These are phyloP conservation scores for Acanthamoeba pearcei DNA, from an alignment of 208 protist genomes.

Conservation along the genomic window DNA sequence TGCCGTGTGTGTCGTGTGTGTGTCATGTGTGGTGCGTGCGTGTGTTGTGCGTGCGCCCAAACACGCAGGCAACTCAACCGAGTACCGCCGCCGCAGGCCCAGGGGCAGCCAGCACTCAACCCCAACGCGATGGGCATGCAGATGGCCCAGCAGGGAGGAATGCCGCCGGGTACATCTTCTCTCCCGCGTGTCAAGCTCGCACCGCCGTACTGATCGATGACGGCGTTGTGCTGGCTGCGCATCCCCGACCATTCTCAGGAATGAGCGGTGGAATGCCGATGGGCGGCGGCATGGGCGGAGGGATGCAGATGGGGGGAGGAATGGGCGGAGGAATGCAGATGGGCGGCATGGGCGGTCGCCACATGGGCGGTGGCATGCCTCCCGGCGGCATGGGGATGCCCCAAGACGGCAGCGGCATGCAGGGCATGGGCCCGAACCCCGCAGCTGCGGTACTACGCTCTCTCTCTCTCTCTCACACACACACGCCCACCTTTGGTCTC, in stretches of 20 bases:
- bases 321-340: not conserved
- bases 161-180: not conserved
- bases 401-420: not conserved
- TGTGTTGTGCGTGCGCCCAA: not conserved
- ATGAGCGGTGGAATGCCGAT: slow-evolving; percentile 16
- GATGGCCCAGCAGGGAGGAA: not conserved
- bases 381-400: not conserved
- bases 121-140: not conserved
- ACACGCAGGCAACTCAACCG: slow-evolving; percentile 5
- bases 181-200: too few species aligned
- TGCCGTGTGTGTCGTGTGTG: not conserved
- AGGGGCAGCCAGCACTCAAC: too few species aligned
- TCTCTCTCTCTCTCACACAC: not conserved
- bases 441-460: not conserved
- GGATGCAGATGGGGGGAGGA: not conserved
- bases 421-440: not conserved
- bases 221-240: not conserved
- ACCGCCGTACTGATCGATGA: not conserved
- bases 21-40: not conserved
- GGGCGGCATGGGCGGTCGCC: not conserved
- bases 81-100: not conserved
- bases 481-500: not conserved
- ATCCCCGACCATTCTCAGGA: not conserved
- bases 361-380: not conserved
- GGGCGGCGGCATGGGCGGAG: slow-evolving; percentile 16